phyloP scores from a whole-genome alignment of 306 rosid species.

The Prunus fruticosa region DNA sequence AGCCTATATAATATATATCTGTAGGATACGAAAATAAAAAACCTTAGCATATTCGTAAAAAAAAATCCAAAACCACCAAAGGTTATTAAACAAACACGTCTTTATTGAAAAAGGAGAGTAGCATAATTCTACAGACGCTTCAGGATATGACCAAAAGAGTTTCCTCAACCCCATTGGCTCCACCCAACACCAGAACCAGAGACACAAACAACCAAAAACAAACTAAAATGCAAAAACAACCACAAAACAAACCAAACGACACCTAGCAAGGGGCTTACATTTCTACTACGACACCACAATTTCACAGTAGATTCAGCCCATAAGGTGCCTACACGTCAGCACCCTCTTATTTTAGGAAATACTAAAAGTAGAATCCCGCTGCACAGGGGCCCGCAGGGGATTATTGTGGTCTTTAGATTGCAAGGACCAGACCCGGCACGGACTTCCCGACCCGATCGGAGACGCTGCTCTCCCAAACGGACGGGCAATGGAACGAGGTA shows the following conservation, averaged over 20 bases:
- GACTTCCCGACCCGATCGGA: constrained; percentile 73
- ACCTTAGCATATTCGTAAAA: not conserved
- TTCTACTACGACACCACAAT: not conserved
- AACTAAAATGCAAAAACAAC: not conserved
- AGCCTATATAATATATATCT: too few species aligned
- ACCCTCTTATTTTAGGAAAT: constrained; percentile 24
- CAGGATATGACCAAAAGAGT: constrained; percentile 29
- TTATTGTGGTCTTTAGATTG: constrained; percentile 31
- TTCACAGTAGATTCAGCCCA: constrained; percentile 6
- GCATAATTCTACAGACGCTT: constrained; percentile 24
- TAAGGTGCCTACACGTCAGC: constrained; percentile 30
- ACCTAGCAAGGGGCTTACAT: constrained; percentile 27
- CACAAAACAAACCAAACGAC: not conserved
- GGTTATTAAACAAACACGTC: constrained; percentile 18
- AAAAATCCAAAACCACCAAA: not conserved
- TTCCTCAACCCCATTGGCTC: constrained; percentile 34
- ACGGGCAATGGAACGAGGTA: constrained; percentile 51
- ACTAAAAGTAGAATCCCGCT: not conserved
- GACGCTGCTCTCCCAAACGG: constrained; percentile 85
- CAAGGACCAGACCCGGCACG: constrained; percentile 91
- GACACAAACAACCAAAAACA: not conserved
- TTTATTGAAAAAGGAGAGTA: constrained; percentile 34
- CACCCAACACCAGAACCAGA: constrained; percentile 28
- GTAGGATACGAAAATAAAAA: too few species aligned
- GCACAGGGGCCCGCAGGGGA: constrained; percentile 19